A percentile compares a stretch with the other conserved stretches of the same genome.
phyloP scores from a whole-genome alignment of 1,284 basidiomycete genomes.

The Mrakiaceae sp. region DNA sequence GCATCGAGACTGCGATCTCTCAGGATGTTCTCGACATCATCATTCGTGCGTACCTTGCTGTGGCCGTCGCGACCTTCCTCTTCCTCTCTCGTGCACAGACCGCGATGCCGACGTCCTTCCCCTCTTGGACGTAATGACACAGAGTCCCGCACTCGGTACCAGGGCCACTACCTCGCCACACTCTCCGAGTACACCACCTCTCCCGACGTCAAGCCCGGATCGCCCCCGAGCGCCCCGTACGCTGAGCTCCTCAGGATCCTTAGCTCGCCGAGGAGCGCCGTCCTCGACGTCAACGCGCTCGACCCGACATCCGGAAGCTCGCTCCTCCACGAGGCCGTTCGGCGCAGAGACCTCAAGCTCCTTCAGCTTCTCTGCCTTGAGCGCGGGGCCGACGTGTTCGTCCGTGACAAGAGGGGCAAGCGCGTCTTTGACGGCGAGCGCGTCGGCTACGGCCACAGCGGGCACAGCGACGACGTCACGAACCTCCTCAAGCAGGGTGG shows the following conservation, averaged over 20 bases:
- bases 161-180: conserved; percentile 60
- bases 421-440: conserved; percentile 56
- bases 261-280: conserved; percentile 23
- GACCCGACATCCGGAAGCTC: conserved; percentile 68
- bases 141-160: conserved; percentile 39
- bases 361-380: conserved; percentile 66
- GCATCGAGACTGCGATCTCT: conserved; percentile 58
- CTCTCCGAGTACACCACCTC: conserved; percentile 64
- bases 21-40: conserved; percentile 55
- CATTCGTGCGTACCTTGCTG: conserved; percentile 45
- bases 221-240: conserved; percentile 19
- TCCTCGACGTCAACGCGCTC: conserved; percentile 38
- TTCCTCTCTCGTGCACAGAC: neutral
- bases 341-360: conserved; percentile 65
- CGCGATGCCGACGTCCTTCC: neutral
- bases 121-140: neutral
- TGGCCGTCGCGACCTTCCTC: neutral
- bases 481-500: conserved; percentile 69
- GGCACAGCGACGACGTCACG: conserved; percentile 6
- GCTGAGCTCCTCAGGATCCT: conserved; percentile 20
- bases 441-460: conserved; percentile 44
- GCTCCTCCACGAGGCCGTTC: conserved; percentile 77
- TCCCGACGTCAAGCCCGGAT: conserved; percentile 26
- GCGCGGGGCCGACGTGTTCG: conserved; percentile 82
- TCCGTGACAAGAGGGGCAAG: conserved; percentile 66